These are phyloP conservation scores for Mycena citricolor DNA, from an alignment of 1,284 basidiomycete species.

Conservation along the genomic window DNA sequence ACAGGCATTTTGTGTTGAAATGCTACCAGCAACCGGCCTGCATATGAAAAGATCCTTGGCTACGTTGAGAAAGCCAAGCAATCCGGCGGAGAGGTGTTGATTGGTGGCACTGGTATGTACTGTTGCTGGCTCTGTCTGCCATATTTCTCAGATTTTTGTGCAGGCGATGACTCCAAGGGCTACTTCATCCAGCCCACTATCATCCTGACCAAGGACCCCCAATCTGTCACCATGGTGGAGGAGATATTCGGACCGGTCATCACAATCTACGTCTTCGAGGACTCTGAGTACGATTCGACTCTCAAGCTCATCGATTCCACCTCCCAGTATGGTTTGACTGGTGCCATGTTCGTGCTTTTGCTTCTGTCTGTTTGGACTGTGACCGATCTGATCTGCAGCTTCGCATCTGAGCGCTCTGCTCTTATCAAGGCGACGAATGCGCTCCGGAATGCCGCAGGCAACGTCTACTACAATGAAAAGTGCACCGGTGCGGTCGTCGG, in stretches of 20 bases:
- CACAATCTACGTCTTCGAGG: slow-evolving; percentile 88
- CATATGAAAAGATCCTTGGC: slow-evolving; percentile 86
- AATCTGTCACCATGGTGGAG: slow-evolving; percentile 88
- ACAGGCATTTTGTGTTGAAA: background rate
- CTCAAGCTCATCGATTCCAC: slow-evolving; percentile 87
- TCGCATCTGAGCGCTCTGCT: slow-evolving; percentile 77
- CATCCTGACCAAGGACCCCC: slow-evolving; percentile 91
- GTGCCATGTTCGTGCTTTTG: slow-evolving; percentile 67
- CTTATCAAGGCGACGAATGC: slow-evolving; percentile 75
- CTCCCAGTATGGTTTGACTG: slow-evolving; percentile 89
- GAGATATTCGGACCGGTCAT: slow-evolving; percentile 98
- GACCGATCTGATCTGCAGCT: slow-evolving; percentile 48
- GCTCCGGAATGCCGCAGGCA: slow-evolving; percentile 84
- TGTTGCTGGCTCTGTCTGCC: background rate
- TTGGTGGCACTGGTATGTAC: slow-evolving; percentile 74
- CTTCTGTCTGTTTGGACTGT: slow-evolving; percentile 6
- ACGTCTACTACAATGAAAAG: slow-evolving; percentile 95
- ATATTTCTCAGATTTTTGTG: background rate
- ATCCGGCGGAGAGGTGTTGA: slow-evolving; percentile 84
- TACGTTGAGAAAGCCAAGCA: slow-evolving; percentile 90
- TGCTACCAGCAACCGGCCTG: slow-evolving; percentile 62
- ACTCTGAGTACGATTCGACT: slow-evolving; percentile 82
- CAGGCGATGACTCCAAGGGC: slow-evolving; percentile 87
- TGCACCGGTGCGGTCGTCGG: slow-evolving; percentile 96
- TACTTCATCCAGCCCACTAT: slow-evolving; percentile 96